Percentiles rank a stretch among this genome's conserved stretches.
phyloP scores from a whole-genome alignment of 2,329 filamentous ascomycete genomes.

The Hypoxylon sp. region DNA sequence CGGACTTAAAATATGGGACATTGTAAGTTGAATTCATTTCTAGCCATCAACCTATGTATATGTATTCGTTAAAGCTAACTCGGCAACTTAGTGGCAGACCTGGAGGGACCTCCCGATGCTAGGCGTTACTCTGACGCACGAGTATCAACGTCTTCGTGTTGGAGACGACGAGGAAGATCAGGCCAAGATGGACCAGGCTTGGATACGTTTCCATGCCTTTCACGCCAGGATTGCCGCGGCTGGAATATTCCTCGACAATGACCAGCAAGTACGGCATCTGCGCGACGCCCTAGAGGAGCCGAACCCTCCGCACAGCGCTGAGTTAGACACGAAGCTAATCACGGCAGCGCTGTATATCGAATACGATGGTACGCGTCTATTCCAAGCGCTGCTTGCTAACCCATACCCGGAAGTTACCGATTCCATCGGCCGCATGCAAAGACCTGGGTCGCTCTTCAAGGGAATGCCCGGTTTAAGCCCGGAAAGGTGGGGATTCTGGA shows the following conservation, averaged over 20 bases:
- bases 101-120: slow-evolving; percentile 52
- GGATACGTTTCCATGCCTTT: slow-evolving; percentile 52
- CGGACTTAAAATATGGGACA: slow-evolving; percentile 46
- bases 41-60: no score
- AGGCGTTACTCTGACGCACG: slow-evolving; percentile 44
- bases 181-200: slow-evolving; percentile 20
- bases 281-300: slow-evolving; percentile 49
- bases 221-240: slow-evolving; percentile 48
- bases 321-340: slow-evolving; percentile 43
- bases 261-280: slow-evolving; percentile 51
- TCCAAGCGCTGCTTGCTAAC: slow-evolving; percentile 38
- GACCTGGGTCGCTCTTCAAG: slow-evolving; percentile 46
- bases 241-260: slow-evolving; percentile 40
- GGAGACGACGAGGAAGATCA: slow-evolving; percentile 36
- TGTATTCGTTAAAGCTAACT: slow-evolving; percentile 18
- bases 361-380: slow-evolving; percentile 48
- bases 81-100: slow-evolving; percentile 35
- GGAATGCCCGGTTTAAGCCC: slow-evolving; percentile 44
- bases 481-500: slow-evolving; percentile 53
- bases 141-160: slow-evolving; percentile 40
- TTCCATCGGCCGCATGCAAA: slow-evolving; percentile 37
- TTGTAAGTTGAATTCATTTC: slow-evolving; percentile 37
- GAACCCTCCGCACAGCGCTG: slow-evolving; percentile 1
- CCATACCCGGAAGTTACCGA: slow-evolving; percentile 45
- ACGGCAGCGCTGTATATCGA: slow-evolving; percentile 51